These are phyloP conservation scores for Aegle marmelos DNA, from an alignment of 345 rosid genomes.

Conservation along the genomic window DNA sequence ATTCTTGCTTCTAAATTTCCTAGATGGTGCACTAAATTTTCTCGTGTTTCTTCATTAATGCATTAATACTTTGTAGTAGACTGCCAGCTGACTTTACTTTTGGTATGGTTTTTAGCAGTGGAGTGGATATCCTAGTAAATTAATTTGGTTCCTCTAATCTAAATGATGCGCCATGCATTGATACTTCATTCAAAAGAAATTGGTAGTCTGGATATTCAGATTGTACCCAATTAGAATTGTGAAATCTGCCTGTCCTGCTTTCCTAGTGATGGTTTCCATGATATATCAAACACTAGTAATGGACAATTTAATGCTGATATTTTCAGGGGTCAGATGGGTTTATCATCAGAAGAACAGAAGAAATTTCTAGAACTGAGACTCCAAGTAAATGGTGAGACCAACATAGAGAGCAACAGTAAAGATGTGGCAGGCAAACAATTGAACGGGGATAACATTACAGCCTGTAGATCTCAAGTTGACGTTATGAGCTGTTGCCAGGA, in stretches of 20 bases:
- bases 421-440: conserved; percentile 31
- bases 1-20: neutral
- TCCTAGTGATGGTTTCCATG: neutral
- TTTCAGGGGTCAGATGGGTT: conserved; percentile 89
- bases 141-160: neutral
- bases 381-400: conserved; percentile 36
- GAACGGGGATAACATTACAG: conserved; percentile 15
- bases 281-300: neutral
- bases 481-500: conserved; percentile 56
- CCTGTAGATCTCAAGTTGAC: conserved; percentile 36
- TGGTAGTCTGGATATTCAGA: neutral
- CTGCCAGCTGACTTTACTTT: neutral
- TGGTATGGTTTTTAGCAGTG: neutral
- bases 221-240: neutral
- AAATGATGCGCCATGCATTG: neutral
- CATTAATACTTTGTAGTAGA: neutral
- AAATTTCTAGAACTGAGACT: conserved; percentile 56
- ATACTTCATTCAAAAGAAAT: neutral
- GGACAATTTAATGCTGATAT: conserved; percentile 2
- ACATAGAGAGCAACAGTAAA: conserved; percentile 20
- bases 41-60: neutral
- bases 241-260: neutral
- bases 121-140: neutral
- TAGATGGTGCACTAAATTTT: neutral
- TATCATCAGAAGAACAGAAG: conserved; percentile 68